These are phyloP conservation scores for Teunomyces funiuensis DNA, from an alignment of 805 yeast species.

Conservation along the genomic window DNA sequence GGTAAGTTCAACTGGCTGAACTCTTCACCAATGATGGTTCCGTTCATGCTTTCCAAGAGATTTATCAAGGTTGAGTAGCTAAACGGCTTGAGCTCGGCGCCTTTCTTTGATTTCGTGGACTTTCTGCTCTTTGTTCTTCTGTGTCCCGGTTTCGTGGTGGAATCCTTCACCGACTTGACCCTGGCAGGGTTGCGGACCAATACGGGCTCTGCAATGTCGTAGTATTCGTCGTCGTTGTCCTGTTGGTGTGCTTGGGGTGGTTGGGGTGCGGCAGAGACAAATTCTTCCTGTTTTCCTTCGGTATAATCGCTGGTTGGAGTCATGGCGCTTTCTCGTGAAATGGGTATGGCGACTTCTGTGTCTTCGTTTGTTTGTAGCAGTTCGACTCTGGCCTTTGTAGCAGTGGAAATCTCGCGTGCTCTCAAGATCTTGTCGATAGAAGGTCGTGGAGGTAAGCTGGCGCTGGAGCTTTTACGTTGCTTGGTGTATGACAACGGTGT, in stretches of 20 bases:
- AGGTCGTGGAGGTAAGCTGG: constrained; percentile 6
- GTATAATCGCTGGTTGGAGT: constrained; percentile 2
- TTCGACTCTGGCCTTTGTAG: neutral
- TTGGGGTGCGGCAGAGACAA: neutral
- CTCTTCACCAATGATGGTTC: constrained; percentile 65
- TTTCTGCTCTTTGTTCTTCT: constrained; percentile 21
- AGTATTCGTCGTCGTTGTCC: constrained; percentile 27
- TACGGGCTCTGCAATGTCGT: constrained; percentile 39
- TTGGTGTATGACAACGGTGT: neutral
- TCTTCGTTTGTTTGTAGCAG: neutral
- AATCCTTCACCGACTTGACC: constrained; percentile 34
- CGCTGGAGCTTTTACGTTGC: neutral
- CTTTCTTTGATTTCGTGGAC: constrained; percentile 8
- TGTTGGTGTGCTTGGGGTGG: neutral
- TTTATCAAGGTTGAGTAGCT: constrained; percentile 48
- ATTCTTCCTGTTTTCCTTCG: neutral
- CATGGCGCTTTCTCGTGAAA: too few relatives aligned
- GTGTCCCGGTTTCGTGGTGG: constrained; percentile 18
- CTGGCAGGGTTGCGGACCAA: constrained; percentile 30
- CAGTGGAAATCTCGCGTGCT: constrained; percentile 1
- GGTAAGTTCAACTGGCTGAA: constrained; percentile 74
- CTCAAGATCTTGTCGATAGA: constrained; percentile 2
- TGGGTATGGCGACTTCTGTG: neutral
- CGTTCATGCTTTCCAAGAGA: constrained; percentile 56
- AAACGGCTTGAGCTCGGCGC: constrained; percentile 33